Conservation (phyloP, 495 filamentous ascomycete genomes). For the Cercophora newfieldiana region DNA sequence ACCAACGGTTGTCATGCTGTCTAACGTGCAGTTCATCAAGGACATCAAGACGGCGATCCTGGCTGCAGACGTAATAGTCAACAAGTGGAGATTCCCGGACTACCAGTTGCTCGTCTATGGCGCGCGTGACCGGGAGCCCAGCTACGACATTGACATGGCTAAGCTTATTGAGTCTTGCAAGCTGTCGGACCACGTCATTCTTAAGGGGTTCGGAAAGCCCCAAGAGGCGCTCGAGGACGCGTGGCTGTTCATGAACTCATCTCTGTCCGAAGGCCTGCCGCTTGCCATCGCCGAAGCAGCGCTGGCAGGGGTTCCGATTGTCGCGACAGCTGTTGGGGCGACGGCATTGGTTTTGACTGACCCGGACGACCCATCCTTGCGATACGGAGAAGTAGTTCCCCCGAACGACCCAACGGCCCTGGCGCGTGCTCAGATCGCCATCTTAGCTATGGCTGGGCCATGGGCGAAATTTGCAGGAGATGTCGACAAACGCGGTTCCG, state of each 20-base stretch:
- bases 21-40: conserved; percentile 68
- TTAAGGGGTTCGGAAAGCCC: conserved; percentile 59
- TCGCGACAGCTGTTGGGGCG: conserved; percentile 66
- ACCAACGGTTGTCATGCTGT: conserved; percentile 66
- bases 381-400: conserved; percentile 62
- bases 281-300: conserved; percentile 67
- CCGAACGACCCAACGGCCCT: conserved; percentile 62
- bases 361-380: conserved; percentile 51
- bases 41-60: conserved; percentile 65
- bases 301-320: conserved; percentile 62
- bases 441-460: conserved; percentile 61
- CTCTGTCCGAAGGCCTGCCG: conserved; percentile 64
- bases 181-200: conserved; percentile 52
- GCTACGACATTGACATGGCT: conserved; percentile 62
- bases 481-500: conserved; percentile 20
- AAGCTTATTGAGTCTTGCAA: conserved; percentile 62
- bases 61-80: conserved; percentile 65
- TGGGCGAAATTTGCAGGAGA: conserved; percentile 45
- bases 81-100: conserved; percentile 62
- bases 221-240: conserved; percentile 59
- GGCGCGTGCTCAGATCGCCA: conserved; percentile 61
- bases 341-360: conserved; percentile 65
- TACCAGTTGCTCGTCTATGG: conserved; percentile 65
- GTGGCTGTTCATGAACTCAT: conserved; percentile 70
- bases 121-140: conserved; percentile 60